These are phyloP conservation scores for Solanum gandarillasii DNA, from an alignment of 257 asterid species.

Conservation along the genomic window DNA sequence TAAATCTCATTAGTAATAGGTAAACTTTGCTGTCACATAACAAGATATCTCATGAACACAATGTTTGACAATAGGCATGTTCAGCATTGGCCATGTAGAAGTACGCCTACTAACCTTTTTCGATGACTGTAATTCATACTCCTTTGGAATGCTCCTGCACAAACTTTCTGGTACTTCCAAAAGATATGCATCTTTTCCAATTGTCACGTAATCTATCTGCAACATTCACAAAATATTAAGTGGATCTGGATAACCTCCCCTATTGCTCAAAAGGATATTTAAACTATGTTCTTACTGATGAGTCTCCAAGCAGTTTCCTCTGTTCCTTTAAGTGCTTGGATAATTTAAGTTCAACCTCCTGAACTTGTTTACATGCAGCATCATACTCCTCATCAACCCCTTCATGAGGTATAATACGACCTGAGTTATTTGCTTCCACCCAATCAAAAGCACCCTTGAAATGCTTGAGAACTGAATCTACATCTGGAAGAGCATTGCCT, in stretches of 20 bases:
- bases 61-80: neutral
- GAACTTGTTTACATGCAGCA: slow-evolving; percentile 60
- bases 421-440: slow-evolving; percentile 86
- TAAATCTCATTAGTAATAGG: neutral
- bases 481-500: slow-evolving; percentile 68
- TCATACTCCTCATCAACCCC: slow-evolving; percentile 91
- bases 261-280: neutral
- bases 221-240: neutral
- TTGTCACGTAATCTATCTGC: slow-evolving; percentile 65
- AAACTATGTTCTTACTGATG: slow-evolving; percentile 53
- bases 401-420: slow-evolving; percentile 84
- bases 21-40: neutral
- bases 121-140: slow-evolving; percentile 78
- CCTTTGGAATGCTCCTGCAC: slow-evolving; percentile 55
- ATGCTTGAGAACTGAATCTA: slow-evolving; percentile 42
- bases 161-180: slow-evolving; percentile 89
- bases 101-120: slow-evolving; percentile 47
- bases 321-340: slow-evolving; percentile 78
- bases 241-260: neutral
- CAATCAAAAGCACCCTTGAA: slow-evolving; percentile 94
- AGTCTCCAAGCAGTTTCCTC: slow-evolving; percentile 56
- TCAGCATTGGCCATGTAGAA: neutral
- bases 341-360: slow-evolving; percentile 57
- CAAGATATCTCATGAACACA: neutral
- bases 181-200: slow-evolving; percentile 86